A percentile compares a stretch with the other conserved stretches of the same genome.
These are phyloP conservation scores for Nicotiana paniculata DNA, from an alignment of 257 asterid genomes.

Conservation along the genomic window DNA sequence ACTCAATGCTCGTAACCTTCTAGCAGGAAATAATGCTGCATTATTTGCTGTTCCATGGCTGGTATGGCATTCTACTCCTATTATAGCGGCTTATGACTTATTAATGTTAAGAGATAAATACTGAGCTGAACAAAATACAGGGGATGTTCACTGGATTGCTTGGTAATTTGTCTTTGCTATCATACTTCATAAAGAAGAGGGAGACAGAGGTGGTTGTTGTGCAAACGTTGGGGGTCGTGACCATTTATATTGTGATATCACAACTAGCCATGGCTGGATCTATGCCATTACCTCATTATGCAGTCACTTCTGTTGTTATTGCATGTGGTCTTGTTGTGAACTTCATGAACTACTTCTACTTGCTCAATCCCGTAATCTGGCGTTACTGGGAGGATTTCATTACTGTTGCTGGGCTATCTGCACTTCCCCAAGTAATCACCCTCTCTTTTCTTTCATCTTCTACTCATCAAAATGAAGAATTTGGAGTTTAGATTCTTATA, in stretches of 20 bases:
- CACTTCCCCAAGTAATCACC: constrained; percentile 70
- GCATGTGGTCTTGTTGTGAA: constrained; percentile 71
- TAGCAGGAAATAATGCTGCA: constrained; percentile 70
- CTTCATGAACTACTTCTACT: constrained; percentile 56
- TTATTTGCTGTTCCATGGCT: constrained; percentile 97
- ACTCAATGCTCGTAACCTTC: constrained; percentile 83
- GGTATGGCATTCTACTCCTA: constrained; percentile 33
- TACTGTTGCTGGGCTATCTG: constrained; percentile 76
- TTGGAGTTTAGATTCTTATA: not conserved
- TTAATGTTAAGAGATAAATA: not conserved
- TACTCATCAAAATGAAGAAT: not conserved
- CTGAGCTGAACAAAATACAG: constrained; percentile 28
- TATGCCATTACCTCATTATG: constrained; percentile 92
- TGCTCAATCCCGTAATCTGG: constrained; percentile 68
- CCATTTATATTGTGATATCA: constrained; percentile 66
- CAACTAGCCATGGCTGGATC: constrained; percentile 95
- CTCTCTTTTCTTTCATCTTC: constrained; percentile 2
- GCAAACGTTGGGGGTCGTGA: constrained; percentile 79
- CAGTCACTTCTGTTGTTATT: constrained; percentile 63
- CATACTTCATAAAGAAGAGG: constrained; percentile 84
- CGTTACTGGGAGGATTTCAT: constrained; percentile 87
- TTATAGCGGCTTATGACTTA: not conserved
- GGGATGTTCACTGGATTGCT: constrained; percentile 98
- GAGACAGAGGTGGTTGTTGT: constrained; percentile 83
- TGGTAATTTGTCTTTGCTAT: constrained; percentile 78